These are phyloP conservation scores for Solanum aculeatissimum DNA, from an alignment of 305 asterid species.

Conservation along the genomic window DNA sequence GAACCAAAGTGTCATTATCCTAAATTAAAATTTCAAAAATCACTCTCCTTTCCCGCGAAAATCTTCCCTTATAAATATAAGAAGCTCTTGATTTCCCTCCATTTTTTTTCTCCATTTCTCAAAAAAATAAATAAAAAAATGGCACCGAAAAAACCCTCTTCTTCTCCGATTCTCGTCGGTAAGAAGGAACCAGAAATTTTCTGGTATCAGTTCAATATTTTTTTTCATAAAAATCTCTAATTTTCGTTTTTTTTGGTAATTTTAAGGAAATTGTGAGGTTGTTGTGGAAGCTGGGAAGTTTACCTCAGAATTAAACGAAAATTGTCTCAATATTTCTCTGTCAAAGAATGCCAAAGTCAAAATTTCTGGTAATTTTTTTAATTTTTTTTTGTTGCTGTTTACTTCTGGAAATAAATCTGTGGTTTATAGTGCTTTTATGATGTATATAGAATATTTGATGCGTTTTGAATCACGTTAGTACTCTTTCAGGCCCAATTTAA, in stretches of 20 bases:
- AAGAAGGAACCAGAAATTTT: not conserved
- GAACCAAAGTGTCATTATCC: not conserved
- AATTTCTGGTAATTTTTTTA: conserved; percentile 29
- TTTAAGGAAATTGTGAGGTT: conserved; percentile 66
- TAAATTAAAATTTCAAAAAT: not conserved
- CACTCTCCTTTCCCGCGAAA: not conserved
- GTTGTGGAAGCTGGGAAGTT: conserved; percentile 50
- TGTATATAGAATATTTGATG: not conserved
- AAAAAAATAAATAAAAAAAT: not conserved
- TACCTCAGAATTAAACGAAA: conserved; percentile 31
- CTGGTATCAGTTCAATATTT: not conserved
- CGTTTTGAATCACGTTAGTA: not conserved
- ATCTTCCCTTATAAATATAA: not conserved
- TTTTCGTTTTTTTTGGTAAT: not conserved
- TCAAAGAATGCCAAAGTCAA: conserved; percentile 40
- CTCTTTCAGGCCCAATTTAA: not conserved
- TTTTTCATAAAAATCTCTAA: not conserved
- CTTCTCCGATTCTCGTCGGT: not conserved
- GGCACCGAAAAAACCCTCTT: not conserved
- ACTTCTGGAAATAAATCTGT: not conserved
- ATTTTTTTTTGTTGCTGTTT: not conserved
- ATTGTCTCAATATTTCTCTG: conserved; percentile 37
- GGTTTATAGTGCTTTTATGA: not conserved
- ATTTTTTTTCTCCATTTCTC: not conserved
- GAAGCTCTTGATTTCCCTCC: not conserved